Evolutionary conservation across 1,284 basidiomycete species (phyloP).

Genomic region (Phylloboletellus chloephorus): DNA sequence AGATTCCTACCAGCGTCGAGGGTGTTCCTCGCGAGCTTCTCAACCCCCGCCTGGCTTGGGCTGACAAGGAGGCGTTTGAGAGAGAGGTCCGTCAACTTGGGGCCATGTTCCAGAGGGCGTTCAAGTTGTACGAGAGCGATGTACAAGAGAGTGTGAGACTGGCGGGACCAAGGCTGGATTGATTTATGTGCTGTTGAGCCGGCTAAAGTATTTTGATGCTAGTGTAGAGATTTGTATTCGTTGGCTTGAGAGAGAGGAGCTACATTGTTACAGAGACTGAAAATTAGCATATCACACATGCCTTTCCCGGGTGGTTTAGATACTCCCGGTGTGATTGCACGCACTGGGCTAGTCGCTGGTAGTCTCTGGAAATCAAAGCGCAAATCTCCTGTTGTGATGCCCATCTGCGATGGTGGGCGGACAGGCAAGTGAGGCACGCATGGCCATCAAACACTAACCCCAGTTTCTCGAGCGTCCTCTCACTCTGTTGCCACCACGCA

Average conservation of each 20-base stretch:
- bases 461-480: slow-evolving; percentile 8
- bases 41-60: slow-evolving; percentile 82
- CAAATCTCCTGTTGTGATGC: slow-evolving; percentile 16
- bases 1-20: slow-evolving; percentile 75
- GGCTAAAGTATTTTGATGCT: background rate
- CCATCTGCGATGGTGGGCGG: slow-evolving; percentile 16
- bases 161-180: slow-evolving; percentile 60
- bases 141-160: slow-evolving; percentile 72
- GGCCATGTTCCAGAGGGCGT: slow-evolving; percentile 91
- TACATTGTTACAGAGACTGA: no score
- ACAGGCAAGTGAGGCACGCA: slow-evolving; percentile 25
- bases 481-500: slow-evolving; percentile 29
- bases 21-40: slow-evolving; percentile 87
- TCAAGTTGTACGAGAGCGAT: slow-evolving; percentile 82
- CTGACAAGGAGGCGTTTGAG: slow-evolving; percentile 81
- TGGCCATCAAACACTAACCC: slow-evolving; percentile 23
- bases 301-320: background rate
- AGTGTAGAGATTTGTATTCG: background rate
- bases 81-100: slow-evolving; percentile 81
- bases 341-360: background rate
- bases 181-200: background rate
- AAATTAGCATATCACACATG: slow-evolving; percentile 20
- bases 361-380: slow-evolving; percentile 12
- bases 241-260: slow-evolving; percentile 19
- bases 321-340: slow-evolving; percentile 8